These are phyloP conservation scores for Diaporthe ilicicola DNA, from an alignment of 2,329 filamentous ascomycete genomes.

Conservation along the genomic window DNA sequence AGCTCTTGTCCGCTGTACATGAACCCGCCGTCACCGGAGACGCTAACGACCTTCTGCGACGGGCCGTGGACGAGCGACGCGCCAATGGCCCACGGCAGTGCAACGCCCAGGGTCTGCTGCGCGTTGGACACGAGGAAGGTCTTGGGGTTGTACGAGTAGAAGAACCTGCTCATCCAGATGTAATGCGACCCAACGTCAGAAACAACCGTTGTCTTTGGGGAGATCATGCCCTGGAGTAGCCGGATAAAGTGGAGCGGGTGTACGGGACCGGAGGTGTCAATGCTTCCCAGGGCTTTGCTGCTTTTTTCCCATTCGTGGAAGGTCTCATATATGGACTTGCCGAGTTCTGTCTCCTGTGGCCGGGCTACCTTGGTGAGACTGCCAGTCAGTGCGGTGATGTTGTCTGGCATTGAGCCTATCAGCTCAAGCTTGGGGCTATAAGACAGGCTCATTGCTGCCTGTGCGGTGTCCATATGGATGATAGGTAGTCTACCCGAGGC, in stretches of 20 bases:
- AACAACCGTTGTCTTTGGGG: conserved; percentile 51
- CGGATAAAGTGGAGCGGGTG: conserved; percentile 56
- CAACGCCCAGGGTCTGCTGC: conserved; percentile 58
- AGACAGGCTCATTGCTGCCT: conserved; percentile 49
- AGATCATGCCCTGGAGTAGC: conserved; percentile 50
- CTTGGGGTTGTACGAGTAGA: conserved; percentile 53
- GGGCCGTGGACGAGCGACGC: conserved; percentile 52
- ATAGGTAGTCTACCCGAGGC: conserved; percentile 45
- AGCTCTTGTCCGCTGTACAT: conserved; percentile 58
- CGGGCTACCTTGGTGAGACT: conserved; percentile 43
- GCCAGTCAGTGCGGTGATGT: conserved; percentile 46
- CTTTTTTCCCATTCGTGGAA: conserved; percentile 46
- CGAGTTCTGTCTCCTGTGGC: conserved; percentile 46
- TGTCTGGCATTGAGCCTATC: conserved; percentile 51
- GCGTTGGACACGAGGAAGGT: conserved; percentile 56
- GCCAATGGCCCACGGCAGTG: conserved; percentile 57
- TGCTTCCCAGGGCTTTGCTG: conserved; percentile 37
- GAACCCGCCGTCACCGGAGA: conserved; percentile 58
- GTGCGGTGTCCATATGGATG: conserved; percentile 53
- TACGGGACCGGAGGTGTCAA: conserved; percentile 41
- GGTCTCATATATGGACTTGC: conserved; percentile 45
- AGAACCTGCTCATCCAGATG: conserved; percentile 57
- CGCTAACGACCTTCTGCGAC: conserved; percentile 51
- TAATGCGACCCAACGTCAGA: conserved; percentile 57
- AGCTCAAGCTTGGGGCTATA: conserved; percentile 53